Evolutionary conservation across 2,329 filamentous ascomycete species (phyloP).

Genomic region (Rugonectria rugulosa): DNA sequence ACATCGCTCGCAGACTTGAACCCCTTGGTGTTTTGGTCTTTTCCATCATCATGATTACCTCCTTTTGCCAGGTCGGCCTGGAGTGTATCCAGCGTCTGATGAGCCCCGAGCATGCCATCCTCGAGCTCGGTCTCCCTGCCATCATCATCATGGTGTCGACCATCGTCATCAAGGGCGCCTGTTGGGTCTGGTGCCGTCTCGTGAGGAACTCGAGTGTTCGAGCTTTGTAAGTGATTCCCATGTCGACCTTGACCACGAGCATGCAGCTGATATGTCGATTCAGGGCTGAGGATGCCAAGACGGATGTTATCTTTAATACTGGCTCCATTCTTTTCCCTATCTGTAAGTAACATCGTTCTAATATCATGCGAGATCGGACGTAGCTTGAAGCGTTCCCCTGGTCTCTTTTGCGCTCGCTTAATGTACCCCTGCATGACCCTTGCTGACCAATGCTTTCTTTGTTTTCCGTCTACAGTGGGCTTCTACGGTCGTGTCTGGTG

Average conservation of each 20-base stretch:
- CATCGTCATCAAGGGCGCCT: constrained; percentile 80
- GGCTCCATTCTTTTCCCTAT: constrained; percentile 90
- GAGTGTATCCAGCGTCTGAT: constrained; percentile 72
- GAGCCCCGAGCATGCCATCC: constrained; percentile 67
- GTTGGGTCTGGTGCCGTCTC: constrained; percentile 87
- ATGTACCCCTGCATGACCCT: background rate
- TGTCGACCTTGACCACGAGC: no score
- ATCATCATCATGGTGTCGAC: constrained; percentile 83
- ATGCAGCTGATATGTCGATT: constrained; percentile 16
- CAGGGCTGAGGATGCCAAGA: constrained; percentile 62
- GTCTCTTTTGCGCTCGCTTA: background rate
- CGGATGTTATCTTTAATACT: constrained; percentile 89
- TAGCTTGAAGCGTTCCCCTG: background rate
- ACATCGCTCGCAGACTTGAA: constrained; percentile 64
- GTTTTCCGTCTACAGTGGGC: constrained; percentile 57
- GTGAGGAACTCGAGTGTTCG: constrained; percentile 88
- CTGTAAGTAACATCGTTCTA: constrained; percentile 49
- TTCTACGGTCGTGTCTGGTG: constrained; percentile 83
- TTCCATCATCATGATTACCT: constrained; percentile 86
- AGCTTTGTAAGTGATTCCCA: constrained; percentile 62
- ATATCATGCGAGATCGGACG: constrained; percentile 15
- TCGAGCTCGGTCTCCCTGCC: constrained; percentile 76
- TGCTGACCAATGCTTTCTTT: constrained; percentile 21
- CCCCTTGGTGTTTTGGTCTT: constrained; percentile 84
- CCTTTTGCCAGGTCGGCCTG: constrained; percentile 79